Evolutionary conservation across 805 yeast species (phyloP).

Genomic region (Yarrowia sp.): DNA sequence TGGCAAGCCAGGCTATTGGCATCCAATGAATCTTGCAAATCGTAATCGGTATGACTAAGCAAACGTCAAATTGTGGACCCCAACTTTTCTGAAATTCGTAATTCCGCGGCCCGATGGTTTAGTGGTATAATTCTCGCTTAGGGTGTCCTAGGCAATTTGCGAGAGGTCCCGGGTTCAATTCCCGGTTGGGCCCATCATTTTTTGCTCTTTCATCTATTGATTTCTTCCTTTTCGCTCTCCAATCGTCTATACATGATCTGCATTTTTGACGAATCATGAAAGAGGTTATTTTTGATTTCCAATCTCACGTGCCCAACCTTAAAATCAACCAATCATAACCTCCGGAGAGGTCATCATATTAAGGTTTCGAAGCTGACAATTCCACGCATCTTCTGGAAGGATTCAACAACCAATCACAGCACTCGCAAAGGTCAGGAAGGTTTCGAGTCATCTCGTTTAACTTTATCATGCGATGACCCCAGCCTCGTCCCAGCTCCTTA

Average conservation of each 20-base stretch:
- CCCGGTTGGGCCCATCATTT: constrained; percentile 21
- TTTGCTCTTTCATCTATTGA: neutral
- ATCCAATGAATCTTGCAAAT: too few species aligned
- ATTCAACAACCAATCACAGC: neutral
- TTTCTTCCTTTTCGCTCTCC: neutral
- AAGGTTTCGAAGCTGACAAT: constrained; percentile 9
- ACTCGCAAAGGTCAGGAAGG: neutral
- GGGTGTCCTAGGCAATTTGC: constrained; percentile 22
- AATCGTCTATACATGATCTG: neutral
- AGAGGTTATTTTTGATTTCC: neutral
- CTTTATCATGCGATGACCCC: constrained; percentile 3
- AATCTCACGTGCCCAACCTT: constrained; percentile 1
- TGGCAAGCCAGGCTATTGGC: too few species aligned
- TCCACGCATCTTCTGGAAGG: neutral
- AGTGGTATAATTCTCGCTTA: constrained; percentile 24
- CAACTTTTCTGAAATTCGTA: neutral
- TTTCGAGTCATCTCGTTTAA: neutral
- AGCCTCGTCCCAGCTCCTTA: neutral
- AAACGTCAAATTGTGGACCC: neutral
- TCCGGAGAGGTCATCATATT: constrained; percentile 10
- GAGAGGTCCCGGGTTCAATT: constrained; percentile 25
- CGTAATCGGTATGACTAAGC: too few species aligned
- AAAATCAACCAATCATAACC: neutral
- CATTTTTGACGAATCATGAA: neutral
- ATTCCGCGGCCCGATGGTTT: constrained; percentile 11